Percentiles rank a stretch among this genome's conserved stretches.
phyloP scores from a whole-genome alignment of 345 rosid species.

The Populus tremula region DNA sequence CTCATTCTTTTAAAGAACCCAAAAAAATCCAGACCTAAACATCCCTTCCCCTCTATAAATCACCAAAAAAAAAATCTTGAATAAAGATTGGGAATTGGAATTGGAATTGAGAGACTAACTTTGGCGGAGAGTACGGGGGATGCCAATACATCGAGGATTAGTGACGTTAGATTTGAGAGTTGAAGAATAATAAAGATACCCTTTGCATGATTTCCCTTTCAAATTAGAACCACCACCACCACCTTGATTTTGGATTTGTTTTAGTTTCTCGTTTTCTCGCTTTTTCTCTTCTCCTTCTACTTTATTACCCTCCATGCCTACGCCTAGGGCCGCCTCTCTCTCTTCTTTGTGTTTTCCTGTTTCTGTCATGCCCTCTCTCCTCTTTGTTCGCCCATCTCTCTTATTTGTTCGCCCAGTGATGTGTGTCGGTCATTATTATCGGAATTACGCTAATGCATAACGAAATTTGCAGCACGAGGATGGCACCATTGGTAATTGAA shows the following conservation, averaged over 20 bases:
- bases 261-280: background rate
- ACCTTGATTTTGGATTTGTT: background rate
- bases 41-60: background rate
- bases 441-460: too few relatives aligned
- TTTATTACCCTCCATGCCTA: slow-evolving; percentile 10
- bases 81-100: background rate
- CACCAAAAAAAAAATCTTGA: background rate
- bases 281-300: background rate
- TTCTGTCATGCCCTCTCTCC: background rate
- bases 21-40: background rate
- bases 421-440: background rate
- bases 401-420: background rate
- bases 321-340: background rate
- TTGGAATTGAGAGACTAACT: slow-evolving; percentile 7
- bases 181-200: slow-evolving; percentile 54
- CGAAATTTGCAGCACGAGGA: too few relatives aligned
- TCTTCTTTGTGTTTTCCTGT: background rate
- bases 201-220: slow-evolving; percentile 63
- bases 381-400: background rate
- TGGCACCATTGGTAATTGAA: too few relatives aligned
- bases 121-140: slow-evolving; percentile 51
- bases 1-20: background rate
- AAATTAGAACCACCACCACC: slow-evolving; percentile 24
- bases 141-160: slow-evolving; percentile 69
- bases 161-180: slow-evolving; percentile 51